These are phyloP conservation scores for Clonostachys chloroleuca DNA, from an alignment of 2,329 filamentous ascomycete genomes.

Conservation along the genomic window DNA sequence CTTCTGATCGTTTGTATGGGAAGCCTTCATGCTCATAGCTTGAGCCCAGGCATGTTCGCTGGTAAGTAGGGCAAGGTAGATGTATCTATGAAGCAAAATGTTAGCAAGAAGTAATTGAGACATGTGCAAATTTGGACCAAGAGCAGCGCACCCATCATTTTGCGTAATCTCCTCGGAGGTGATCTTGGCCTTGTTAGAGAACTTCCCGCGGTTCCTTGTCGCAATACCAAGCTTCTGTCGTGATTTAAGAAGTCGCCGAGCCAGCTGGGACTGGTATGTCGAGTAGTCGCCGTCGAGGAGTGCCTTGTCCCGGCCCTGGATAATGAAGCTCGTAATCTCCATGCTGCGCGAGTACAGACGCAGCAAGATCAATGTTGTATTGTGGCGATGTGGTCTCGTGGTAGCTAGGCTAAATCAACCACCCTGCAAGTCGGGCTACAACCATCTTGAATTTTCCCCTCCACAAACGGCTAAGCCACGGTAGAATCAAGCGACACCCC, in stretches of 20 bases:
- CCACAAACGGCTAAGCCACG: too few species aligned
- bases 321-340: slow-evolving; percentile 86
- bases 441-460: too few species aligned
- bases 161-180: slow-evolving; percentile 70
- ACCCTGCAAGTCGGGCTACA: too few species aligned
- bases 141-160: slow-evolving; percentile 64
- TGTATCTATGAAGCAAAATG: slow-evolving; percentile 48
- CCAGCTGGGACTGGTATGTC: slow-evolving; percentile 75
- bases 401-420: too few species aligned
- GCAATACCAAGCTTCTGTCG: slow-evolving; percentile 82
- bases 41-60: slow-evolving; percentile 93
- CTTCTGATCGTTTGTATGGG: slow-evolving; percentile 74
- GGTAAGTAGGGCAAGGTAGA: slow-evolving; percentile 75
- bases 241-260: slow-evolving; percentile 75
- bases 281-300: slow-evolving; percentile 86
- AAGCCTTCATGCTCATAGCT: slow-evolving; percentile 89
- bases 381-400: too few species aligned
- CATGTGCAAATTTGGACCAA: neutral
- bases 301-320: slow-evolving; percentile 74
- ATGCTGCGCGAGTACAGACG: slow-evolving; percentile 37
- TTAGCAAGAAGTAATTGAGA: neutral
- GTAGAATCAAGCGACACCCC: too few species aligned
- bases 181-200: slow-evolving; percentile 63
- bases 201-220: slow-evolving; percentile 85
- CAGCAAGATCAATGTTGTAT: too few species aligned